Evolutionary conservation across 805 yeast species (phyloP).

Genomic region (Starmerella stellata): DNA sequence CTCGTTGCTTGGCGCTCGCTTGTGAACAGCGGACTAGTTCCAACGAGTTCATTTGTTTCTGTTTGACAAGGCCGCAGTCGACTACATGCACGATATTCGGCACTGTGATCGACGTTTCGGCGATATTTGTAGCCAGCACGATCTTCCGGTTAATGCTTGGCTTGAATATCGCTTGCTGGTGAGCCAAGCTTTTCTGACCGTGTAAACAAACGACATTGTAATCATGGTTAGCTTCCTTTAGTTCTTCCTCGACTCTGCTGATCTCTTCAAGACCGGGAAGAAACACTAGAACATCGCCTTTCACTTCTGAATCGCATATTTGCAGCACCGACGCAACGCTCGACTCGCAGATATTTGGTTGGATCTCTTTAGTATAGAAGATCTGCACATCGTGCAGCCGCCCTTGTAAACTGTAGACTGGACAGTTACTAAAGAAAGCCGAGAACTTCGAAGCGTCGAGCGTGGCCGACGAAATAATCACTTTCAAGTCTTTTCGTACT

Average conservation of each 20-base stretch:
- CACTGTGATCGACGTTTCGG: conserved; percentile 91
- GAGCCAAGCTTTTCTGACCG: conserved; percentile 46
- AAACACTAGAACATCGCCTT: conserved; percentile 76
- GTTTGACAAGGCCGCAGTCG: conserved; percentile 88
- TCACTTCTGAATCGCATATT: conserved; percentile 10
- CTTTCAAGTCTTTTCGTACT: conserved; percentile 44
- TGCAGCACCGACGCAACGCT: conserved; percentile 11
- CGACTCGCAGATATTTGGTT: conserved; percentile 5
- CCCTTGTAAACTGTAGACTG: conserved; percentile 68
- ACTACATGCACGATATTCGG: conserved; percentile 83
- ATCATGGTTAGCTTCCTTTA: background rate
- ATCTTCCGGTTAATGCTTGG: conserved; percentile 63
- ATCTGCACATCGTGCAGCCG: conserved; percentile 75
- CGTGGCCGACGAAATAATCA: conserved; percentile 85
- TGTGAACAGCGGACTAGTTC: conserved; percentile 72
- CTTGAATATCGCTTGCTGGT: conserved; percentile 74
- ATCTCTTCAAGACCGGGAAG: conserved; percentile 92
- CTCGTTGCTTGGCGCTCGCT: conserved; percentile 89
- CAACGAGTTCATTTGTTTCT: conserved; percentile 71
- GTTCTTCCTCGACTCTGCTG: conserved; percentile 38
- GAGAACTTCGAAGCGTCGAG: conserved; percentile 78
- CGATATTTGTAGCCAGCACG: conserved; percentile 86
- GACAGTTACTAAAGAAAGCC: conserved; percentile 58
- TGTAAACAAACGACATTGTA: conserved; percentile 39
- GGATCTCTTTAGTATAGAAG: conserved; percentile 6